Evolutionary conservation across 345 rosid species (phyloP), one percentile per base, ranked within the genome.

Genomic region (Citropsis articulata): DNA sequence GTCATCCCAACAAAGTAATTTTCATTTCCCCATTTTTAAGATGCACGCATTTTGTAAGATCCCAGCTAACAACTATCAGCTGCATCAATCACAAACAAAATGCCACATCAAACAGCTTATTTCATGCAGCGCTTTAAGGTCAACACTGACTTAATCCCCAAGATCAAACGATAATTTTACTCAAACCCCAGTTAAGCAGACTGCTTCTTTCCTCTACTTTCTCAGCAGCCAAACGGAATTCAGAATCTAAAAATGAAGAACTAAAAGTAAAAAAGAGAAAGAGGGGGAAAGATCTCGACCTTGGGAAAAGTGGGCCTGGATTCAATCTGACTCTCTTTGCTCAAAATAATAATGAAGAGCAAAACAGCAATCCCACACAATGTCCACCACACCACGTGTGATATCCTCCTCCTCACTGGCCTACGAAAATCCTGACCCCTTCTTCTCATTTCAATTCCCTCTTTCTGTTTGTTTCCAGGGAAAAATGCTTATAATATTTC

Each of bases 311-410:
- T 60, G 45, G 89, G 88, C 75, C 84, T 85, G 63, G 95, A 85
- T 84, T 93, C 94, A 79, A 89, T 87, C 33, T 85, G 89, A 78
- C 84, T 73, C 76, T 86, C 88, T 73, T 86, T 91, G 72, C 85
- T 86, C 71, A 90, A 82, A 76, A 88, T 79, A 50, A 91, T 81
- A 60, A 94, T 84, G 81, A 94, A 88, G 30, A 93, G 75, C 83
- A 94, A 69, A 7, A 90, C 88, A 16, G 82, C 72, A 50, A 89
- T 72, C 40, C 90, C 92, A 75, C 83, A 89, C 48, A 90, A 76
- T 9, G 90, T 78, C 92, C 89, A 88, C 97, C 98, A 91, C 18
- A 90, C 90, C 60, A 84, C 89, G 81, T 84, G 91, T 21, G 97
- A 86, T 77, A 86, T 68, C 84, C 89, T 81, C 90, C 94, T 78